Evolutionary conservation across 805 yeast species (phyloP).

Genomic region (Candida multigemmis): DNA sequence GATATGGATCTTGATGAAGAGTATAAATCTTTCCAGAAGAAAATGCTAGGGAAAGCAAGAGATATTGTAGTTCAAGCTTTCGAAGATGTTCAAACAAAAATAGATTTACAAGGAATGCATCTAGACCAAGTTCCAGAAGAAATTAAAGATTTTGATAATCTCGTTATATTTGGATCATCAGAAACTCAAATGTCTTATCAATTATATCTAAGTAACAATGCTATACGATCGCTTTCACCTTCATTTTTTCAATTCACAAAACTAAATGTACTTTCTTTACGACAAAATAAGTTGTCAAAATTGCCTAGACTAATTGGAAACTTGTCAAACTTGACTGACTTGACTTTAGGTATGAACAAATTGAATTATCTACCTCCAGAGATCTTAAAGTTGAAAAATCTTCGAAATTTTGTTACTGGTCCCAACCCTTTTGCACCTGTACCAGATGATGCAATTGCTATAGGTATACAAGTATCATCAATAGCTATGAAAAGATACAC

Average conservation of each 20-base stretch:
- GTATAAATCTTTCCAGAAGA: conserved; percentile 10
- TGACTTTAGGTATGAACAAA: conserved; percentile 44
- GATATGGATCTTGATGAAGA: conserved; percentile 18
- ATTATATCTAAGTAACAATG: conserved; percentile 43
- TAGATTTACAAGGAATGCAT: conserved; percentile 39
- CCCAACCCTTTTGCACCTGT: conserved; percentile 38
- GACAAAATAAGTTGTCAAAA: conserved; percentile 39
- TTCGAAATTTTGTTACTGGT: conserved; percentile 41
- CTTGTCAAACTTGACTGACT: conserved; percentile 33
- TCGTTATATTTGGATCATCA: conserved; percentile 31
- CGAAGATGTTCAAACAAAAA: conserved; percentile 35
- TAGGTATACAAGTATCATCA: conserved; percentile 11
- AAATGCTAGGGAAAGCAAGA: conserved; percentile 22
- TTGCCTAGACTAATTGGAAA: conserved; percentile 40
- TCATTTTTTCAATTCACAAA: conserved; percentile 41
- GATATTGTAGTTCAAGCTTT: conserved; percentile 35
- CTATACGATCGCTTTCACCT: conserved; percentile 38
- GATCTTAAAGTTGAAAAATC: conserved; percentile 34
- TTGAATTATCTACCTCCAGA: conserved; percentile 44
- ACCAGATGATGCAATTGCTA: conserved; percentile 15
- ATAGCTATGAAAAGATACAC: conserved; percentile 11
- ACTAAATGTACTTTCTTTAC: conserved; percentile 41
- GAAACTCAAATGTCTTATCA: conserved; percentile 23
- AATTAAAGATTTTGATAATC: conserved; percentile 45
- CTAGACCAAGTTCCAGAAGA: conserved; percentile 47